Conservation (phyloP, 2,329 filamentous ascomycete species). For the Hortaea sp. region DNA sequence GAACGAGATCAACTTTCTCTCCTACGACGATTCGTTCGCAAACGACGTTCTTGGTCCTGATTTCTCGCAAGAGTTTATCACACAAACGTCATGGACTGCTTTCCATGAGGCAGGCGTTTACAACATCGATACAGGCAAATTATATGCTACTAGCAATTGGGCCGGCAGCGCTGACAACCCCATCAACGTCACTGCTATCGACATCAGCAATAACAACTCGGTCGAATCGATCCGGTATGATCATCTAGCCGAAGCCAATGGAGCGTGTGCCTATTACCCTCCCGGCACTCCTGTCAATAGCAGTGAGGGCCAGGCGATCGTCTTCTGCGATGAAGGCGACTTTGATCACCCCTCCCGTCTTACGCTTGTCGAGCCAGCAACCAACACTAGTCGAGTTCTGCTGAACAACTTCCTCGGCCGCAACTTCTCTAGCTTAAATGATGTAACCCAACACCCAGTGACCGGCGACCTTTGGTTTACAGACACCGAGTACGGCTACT, state of each 20-base stretch:
- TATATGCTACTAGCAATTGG: slow-evolving; percentile 36
- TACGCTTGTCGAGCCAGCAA: slow-evolving; percentile 18
- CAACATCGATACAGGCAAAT: slow-evolving; percentile 25
- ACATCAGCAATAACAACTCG: slow-evolving; percentile 17
- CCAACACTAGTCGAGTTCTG: slow-evolving; percentile 26
- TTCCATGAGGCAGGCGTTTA: slow-evolving; percentile 33
- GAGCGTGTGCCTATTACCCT: slow-evolving; percentile 23
- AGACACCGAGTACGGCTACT: slow-evolving; percentile 30
- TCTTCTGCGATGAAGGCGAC: slow-evolving; percentile 26
- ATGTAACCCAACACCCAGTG: slow-evolving; percentile 42
- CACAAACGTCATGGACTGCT: slow-evolving; percentile 17
- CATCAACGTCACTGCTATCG: slow-evolving; percentile 26
- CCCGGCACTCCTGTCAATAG: slow-evolving; percentile 19
- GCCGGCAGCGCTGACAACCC: slow-evolving; percentile 19
- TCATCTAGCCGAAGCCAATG: slow-evolving; percentile 21
- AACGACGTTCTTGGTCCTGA: slow-evolving; percentile 23
- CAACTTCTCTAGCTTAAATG: slow-evolving; percentile 52
- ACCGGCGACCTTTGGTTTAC: slow-evolving; percentile 54
- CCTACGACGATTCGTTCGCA: slow-evolving; percentile 21
- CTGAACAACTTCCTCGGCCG: slow-evolving; percentile 53
- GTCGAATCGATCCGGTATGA: slow-evolving; percentile 19
- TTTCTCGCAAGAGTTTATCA: slow-evolving; percentile 18
- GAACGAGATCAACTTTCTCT: slow-evolving; percentile 19
- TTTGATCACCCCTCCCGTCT: slow-evolving; percentile 17
- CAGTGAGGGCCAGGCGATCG: slow-evolving; percentile 22